A percentile compares a stretch with the other conserved stretches of the same genome.
Conservation (phyloP, 140 eudicot species). For the Senecio squalidus region DNA sequence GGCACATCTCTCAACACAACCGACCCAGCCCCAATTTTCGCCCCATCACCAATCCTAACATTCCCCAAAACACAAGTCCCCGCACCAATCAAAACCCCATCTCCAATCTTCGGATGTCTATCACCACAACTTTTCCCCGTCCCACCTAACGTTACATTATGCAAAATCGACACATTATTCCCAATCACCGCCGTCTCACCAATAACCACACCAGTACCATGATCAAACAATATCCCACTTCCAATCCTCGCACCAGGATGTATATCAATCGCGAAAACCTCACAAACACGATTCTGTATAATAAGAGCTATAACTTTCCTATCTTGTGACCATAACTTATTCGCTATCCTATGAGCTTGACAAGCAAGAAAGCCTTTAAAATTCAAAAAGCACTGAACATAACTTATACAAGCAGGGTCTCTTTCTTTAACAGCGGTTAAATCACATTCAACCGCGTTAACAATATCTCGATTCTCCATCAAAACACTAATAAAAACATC, state of each 20-base stretch:
- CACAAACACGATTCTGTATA: conserved; percentile 53
- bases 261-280: conserved; percentile 57
- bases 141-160: conserved; percentile 63
- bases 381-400: conserved; percentile 55
- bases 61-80: conserved; percentile 65
- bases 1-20: conserved; percentile 60
- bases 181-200: conserved; percentile 71
- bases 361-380: conserved; percentile 59
- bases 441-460: conserved; percentile 28
- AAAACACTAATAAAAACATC: conserved; percentile 34
- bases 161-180: conserved; percentile 58
- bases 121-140: conserved; percentile 55
- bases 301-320: conserved; percentile 40
- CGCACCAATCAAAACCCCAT: conserved; percentile 66
- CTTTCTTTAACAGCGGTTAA: conserved; percentile 42
- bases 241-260: conserved; percentile 68
- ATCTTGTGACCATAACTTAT: conserved; percentile 45
- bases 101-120: conserved; percentile 62
- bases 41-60: conserved; percentile 62
- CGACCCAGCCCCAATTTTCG: conserved; percentile 67
- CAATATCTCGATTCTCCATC: conserved; percentile 25
- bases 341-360: conserved; percentile 60
- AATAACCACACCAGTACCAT: conserved; percentile 55
- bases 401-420: conserved; percentile 62
- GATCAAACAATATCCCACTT: conserved; percentile 52